Base-by-base conservation (phyloP, 768 basidiomycete genomes). In the Lactarius deliciosus region DNA sequence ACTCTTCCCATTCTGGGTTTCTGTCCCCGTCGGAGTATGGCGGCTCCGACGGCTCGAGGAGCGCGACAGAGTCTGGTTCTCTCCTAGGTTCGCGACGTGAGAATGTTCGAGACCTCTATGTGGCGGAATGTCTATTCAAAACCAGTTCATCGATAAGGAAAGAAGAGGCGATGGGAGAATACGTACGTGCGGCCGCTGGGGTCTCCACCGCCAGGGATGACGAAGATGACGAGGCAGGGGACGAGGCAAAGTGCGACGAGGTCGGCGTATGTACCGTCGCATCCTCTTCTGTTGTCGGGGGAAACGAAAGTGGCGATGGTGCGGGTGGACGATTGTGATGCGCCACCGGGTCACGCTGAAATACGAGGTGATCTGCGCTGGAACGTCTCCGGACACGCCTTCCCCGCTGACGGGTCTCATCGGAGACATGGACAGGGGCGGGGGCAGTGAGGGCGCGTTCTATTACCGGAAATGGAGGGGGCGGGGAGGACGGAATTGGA, bases 231-330 rank as follows among this genome's bases (percentile, higher is more conserved):
- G 63, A 18, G 34, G 22, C 5, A 11, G 53, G 62, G 3, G 66
- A 68, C 30, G 32, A 41, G 34, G 47, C 34, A 16, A 66, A 41
- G 15, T 47, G 61, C 22, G 38, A 30, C 6, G 57, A 58, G 34
- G 60, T 63, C 41, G 41, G 57, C 50, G 56, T 58, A 22, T 34
- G 41, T 10, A 34, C n/a, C 5, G 13, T 38, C 9, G 20, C 30
- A 13, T 59, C 43, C 30, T 72, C 69, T 20, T 63, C 69, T 5
- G 63, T 40, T 22, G 66, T 53, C 7, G 63, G 58, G 5, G 58
- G 62, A 16, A 68, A 60, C 16, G 79, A 77, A 2, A 78, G 77
- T 5, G 81, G 78, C 5, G 73, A 72, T n/a, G 76, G 68, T 18
- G 75, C 71, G 25, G 64, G 43, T 30, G 72, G 61, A 6, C 60